Evolutionary conservation across 495 filamentous ascomycete genomes (phyloP), one percentile per base, ranked within the genome.

Genomic region (Talaromyces nanjingensis): DNA sequence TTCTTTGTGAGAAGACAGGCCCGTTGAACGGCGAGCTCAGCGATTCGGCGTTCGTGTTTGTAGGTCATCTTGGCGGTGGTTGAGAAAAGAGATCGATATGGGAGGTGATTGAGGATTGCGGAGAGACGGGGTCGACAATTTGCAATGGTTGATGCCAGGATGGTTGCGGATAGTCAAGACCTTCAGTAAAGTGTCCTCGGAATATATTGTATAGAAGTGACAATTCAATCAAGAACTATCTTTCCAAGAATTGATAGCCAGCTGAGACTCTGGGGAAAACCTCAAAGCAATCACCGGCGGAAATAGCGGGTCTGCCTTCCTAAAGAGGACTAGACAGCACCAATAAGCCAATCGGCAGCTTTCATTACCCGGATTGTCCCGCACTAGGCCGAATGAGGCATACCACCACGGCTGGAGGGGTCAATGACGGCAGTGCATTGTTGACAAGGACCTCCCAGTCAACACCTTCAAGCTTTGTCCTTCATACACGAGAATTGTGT

Each of bases 11-110:
- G 86, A 66, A 93, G 78, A 29, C 87, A 81, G 20, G 94, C 94
- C 62, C 96, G 86, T 76, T 96, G 92, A 56, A 98, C 92, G 63
- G 96, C 92, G 24, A 98, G 87, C 73, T 92, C 87, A 65, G 94
- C 93, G 59, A 96, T 84, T 68, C 87, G 81, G 65, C 93, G 88
- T 79, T 98, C 93, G 65, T 87, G 85, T 64, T 84, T 78, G 81
- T 96, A 97, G 54, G 79, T 71, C 75, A 84, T 82, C 63, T 60
- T 76, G 65, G 70, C 61, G 63, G 49, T 37, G 37, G 65, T 29
- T 12, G 53, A 56, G 22, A 29, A 56, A 56, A 56, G 53, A 56
- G 24, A 56, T 49, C 45, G 45, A 49, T 49, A 59, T 54, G 68
- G 63, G 60, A 77, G 64, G 66, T 73, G 75, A 61, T 69, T 66